Percentiles rank a stretch among this genome's conserved stretches.
These are phyloP conservation scores for Schwanniomyces occidentalis DNA, from an alignment of 805 yeast genomes.

Conservation along the genomic window DNA sequence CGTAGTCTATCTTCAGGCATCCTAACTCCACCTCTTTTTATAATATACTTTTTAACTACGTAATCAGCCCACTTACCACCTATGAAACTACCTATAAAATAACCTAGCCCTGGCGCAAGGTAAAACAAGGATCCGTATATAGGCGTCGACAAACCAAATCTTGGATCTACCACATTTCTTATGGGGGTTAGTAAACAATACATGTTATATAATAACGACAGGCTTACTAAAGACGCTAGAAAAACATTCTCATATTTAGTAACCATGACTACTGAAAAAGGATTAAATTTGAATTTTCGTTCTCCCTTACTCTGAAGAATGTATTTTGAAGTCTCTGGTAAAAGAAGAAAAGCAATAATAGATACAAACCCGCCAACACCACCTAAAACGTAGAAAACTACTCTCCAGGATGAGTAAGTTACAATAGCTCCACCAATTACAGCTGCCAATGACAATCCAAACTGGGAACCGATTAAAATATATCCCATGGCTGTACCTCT, in stretches of 20 bases:
- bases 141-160: conserved; percentile 50
- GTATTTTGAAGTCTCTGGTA: conserved; percentile 48
- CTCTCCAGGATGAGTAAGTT: conserved; percentile 53
- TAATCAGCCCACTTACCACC: conserved; percentile 58
- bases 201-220: conserved; percentile 49
- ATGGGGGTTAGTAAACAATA: conserved; percentile 55
- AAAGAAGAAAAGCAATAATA: conserved; percentile 33
- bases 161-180: conserved; percentile 54
- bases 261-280: conserved; percentile 44
- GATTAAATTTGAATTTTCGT: conserved; percentile 38
- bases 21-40: conserved; percentile 39
- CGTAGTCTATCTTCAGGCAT: conserved; percentile 77
- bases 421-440: conserved; percentile 55
- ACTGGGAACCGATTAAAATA: conserved; percentile 49
- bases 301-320: conserved; percentile 23
- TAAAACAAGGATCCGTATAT: conserved; percentile 54
- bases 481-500: conserved; percentile 55
- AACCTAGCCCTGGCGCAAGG: conserved; percentile 59
- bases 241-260: conserved; percentile 44
- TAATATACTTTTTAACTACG: conserved; percentile 44
- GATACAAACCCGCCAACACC: conserved; percentile 42
- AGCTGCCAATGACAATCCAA: conserved; percentile 56
- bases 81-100: conserved; percentile 46
- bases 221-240: conserved; percentile 44
- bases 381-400: conserved; percentile 49